Percentiles rank a stretch among this genome's conserved stretches.
phyloP scores from a whole-genome alignment of 495 filamentous ascomycete species.

The Aspergillus bridgeri region DNA sequence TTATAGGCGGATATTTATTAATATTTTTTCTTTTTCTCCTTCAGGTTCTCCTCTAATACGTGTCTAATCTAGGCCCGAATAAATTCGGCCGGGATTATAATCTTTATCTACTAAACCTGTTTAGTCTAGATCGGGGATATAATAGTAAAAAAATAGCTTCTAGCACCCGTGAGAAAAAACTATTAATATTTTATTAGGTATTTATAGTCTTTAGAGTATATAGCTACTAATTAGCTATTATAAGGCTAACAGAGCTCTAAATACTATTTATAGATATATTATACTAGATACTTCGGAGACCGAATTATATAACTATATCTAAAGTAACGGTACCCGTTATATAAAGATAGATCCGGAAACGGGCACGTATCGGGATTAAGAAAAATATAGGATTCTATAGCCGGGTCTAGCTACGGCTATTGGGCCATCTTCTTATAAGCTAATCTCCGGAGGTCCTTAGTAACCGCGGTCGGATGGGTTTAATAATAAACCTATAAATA shows the following conservation, averaged over 20 bases:
- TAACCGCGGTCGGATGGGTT: background rate
- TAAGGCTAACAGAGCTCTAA: background rate
- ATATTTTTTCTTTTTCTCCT: background rate
- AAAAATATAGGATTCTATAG: background rate
- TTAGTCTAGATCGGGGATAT: background rate
- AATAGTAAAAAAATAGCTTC: background rate
- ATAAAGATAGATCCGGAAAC: background rate
- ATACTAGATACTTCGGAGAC: background rate
- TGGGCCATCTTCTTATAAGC: background rate
- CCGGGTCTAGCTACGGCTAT: conserved; percentile 1
- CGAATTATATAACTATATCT: background rate
- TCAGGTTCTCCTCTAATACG: no score
- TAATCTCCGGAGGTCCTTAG: background rate
- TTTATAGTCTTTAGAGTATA: background rate
- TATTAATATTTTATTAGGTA: background rate
- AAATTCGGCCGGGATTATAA: background rate
- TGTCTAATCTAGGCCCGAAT: no score
- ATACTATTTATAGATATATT: background rate
- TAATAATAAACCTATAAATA: background rate
- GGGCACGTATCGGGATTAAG: background rate
- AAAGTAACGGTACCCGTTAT: background rate
- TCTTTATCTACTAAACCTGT: background rate
- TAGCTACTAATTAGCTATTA: no score
- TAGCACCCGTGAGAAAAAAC: background rate
- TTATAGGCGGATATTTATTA: background rate